These are phyloP conservation scores for Hordeum marinum DNA, from an alignment of 176 grass and related monocot genomes.

Conservation along the genomic window DNA sequence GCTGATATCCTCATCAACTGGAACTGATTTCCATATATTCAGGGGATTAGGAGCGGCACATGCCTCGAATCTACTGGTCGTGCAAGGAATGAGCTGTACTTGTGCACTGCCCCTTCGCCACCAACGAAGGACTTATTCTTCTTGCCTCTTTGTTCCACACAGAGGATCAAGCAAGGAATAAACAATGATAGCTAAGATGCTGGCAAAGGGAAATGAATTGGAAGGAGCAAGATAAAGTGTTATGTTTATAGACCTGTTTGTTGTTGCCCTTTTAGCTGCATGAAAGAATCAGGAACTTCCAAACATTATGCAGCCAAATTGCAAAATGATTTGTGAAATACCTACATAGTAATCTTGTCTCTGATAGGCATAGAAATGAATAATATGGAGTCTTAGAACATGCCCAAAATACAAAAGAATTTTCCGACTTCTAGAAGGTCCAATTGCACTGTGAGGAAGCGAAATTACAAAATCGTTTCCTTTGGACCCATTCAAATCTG, in stretches of 20 bases:
- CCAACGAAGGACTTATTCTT: slow-evolving; percentile 16
- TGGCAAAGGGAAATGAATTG: slow-evolving; percentile 13
- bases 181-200: slow-evolving; percentile 29
- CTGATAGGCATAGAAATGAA: slow-evolving; percentile 10
- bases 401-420: neutral
- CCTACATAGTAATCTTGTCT: neutral
- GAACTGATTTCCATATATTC: slow-evolving; percentile 1
- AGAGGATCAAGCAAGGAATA: slow-evolving; percentile 29
- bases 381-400: neutral
- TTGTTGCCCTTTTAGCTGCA: slow-evolving; percentile 17
- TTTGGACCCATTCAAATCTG: neutral
- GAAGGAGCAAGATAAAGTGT: slow-evolving; percentile 6
- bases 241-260: slow-evolving; percentile 8
- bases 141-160: slow-evolving; percentile 35
- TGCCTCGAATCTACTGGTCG: slow-evolving; percentile 12
- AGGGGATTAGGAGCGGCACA: neutral
- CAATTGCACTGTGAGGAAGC: neutral
- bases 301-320: slow-evolving; percentile 14
- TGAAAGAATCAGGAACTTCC: neutral
- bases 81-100: slow-evolving; percentile 3
- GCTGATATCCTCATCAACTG: neutral
- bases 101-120: slow-evolving; percentile 12
- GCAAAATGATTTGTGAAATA: neutral
- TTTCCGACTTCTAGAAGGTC: slow-evolving; percentile 2
- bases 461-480: slow-evolving; percentile 9